A percentile compares a stretch with the other conserved stretches of the same genome.
Evolutionary conservation across 179 eudicot species (phyloP).

Genomic region (Patellifolia procumbens): DNA sequence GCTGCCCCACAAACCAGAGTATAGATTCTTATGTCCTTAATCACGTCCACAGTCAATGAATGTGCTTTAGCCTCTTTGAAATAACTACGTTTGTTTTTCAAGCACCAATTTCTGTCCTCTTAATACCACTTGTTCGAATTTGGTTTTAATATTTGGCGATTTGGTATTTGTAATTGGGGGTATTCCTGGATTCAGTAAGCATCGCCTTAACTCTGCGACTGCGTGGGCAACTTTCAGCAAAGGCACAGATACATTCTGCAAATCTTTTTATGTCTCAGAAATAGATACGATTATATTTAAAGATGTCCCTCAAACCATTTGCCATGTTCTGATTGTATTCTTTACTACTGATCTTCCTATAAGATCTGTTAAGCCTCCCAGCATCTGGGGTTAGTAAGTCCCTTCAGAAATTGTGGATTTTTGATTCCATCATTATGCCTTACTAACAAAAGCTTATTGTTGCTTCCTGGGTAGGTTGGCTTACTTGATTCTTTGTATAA

Average conservation of each 20-base stretch:
- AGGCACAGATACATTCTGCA: neutral
- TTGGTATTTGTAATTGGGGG: neutral
- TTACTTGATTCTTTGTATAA: neutral
- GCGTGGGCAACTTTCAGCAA: neutral
- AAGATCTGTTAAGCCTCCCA: neutral
- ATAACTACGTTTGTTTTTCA: neutral
- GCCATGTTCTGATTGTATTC: too few species aligned
- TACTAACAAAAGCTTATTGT: neutral
- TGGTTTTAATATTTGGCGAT: neutral
- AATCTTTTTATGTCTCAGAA: neutral
- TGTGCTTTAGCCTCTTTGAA: neutral
- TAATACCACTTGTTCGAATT: too few species aligned
- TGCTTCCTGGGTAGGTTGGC: neutral
- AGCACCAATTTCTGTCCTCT: neutral
- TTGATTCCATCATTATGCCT: neutral
- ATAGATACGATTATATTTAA: neutral
- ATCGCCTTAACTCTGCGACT: neutral
- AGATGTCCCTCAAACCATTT: neutral
- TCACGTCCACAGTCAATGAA: neutral
- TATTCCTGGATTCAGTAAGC: neutral
- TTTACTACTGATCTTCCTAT: neutral
- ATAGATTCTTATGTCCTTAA: neutral
- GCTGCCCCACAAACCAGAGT: neutral
- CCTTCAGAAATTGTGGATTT: neutral
- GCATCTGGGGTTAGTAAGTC: neutral